These are phyloP conservation scores for Rubus idaeus DNA, from an alignment of 306 rosid species.

Conservation along the genomic window DNA sequence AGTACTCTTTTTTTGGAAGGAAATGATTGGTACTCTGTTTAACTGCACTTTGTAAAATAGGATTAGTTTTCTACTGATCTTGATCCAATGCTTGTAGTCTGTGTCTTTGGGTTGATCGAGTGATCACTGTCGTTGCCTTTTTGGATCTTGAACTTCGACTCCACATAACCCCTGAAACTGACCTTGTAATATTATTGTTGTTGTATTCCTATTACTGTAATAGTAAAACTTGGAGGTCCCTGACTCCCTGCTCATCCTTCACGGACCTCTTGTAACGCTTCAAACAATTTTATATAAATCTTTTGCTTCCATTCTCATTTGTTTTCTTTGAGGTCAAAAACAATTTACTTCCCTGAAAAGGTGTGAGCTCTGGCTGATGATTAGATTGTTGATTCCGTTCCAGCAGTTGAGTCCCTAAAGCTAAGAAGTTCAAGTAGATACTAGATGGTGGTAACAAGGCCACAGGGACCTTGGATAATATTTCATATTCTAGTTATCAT, in stretches of 20 bases:
- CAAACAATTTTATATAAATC: background rate
- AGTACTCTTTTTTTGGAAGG: constrained; percentile 11
- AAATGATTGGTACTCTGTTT: constrained; percentile 14
- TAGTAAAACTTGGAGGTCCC: background rate
- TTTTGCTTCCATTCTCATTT: background rate
- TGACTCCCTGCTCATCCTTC: constrained; percentile 7
- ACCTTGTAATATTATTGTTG: constrained; percentile 30
- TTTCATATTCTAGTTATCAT: background rate
- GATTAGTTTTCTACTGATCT: constrained; percentile 30
- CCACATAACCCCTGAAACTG: too few relatives aligned
- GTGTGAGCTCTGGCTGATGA: too few relatives aligned
- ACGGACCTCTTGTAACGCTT: background rate
- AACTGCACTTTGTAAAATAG: constrained; percentile 25
- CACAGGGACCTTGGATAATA: background rate
- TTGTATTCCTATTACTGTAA: constrained; percentile 6
- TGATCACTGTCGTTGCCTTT: too few relatives aligned
- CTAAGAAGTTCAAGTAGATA: too few relatives aligned
- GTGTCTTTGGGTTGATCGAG: constrained; percentile 17
- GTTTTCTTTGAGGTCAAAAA: background rate
- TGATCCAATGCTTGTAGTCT: constrained; percentile 27
- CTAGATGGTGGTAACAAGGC: too few relatives aligned
- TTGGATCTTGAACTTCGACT: too few relatives aligned
- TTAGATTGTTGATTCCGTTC: too few relatives aligned
- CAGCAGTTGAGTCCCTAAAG: too few relatives aligned
- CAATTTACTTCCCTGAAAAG: too few relatives aligned